phyloP scores from a whole-genome alignment of 208 protist genomes.

The Wallacemonas sp. region DNA sequence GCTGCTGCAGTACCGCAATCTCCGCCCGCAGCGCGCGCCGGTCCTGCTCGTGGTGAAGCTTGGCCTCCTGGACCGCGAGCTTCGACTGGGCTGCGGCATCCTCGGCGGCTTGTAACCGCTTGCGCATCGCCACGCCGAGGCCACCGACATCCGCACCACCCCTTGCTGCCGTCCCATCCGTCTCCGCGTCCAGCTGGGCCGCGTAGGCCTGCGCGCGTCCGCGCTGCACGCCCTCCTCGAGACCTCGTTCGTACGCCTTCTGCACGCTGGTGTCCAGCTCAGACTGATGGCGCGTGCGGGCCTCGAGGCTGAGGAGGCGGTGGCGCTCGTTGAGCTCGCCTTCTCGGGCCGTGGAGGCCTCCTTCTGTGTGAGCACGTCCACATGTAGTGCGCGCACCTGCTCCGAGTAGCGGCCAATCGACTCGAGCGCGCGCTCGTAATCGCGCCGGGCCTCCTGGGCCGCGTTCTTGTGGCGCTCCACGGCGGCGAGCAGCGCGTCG shows the following conservation, averaged over 20 bases:
- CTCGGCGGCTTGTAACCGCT: conserved; percentile 14
- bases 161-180: neutral
- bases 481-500: conserved; percentile 57
- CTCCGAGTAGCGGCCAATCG: conserved; percentile 66
- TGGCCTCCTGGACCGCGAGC: conserved; percentile 33
- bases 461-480: conserved; percentile 53
- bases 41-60: conserved; percentile 44
- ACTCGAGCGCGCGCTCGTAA: conserved; percentile 75
- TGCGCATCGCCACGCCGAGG: neutral
- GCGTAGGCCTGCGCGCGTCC: conserved; percentile 20
- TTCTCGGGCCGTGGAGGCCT: conserved; percentile 39
- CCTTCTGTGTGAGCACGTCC: conserved; percentile 58
- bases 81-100: conserved; percentile 35
- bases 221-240: conserved; percentile 39
- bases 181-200: conserved; percentile 9
- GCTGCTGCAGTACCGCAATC: conserved; percentile 46
- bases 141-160: conserved; percentile 28
- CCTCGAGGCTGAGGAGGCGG: conserved; percentile 59
- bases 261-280: conserved; percentile 45
- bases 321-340: conserved; percentile 51
- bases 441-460: conserved; percentile 63
- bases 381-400: conserved; percentile 47
- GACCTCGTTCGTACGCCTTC: conserved; percentile 45
- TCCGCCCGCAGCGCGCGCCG: conserved; percentile 50
- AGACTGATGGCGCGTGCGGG: conserved; percentile 42